Base-by-base conservation (phyloP, 805 yeast species). In the Spathaspora passalidarum region DNA sequence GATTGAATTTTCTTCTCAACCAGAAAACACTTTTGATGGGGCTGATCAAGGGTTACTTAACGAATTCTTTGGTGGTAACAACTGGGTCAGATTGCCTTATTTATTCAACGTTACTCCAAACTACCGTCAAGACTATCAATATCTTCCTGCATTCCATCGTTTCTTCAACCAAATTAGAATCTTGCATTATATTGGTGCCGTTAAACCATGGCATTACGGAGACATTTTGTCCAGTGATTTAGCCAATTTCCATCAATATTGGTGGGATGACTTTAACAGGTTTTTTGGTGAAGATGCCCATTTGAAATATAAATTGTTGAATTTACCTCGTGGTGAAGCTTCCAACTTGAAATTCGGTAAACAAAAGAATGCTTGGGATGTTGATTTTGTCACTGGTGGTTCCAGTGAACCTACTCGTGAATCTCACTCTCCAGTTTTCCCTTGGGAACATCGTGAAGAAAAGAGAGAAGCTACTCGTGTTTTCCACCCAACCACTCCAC, bases 41-140 rank as follows among this genome's bases (percentile, higher is more conserved):
- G 72, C 69, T 4, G 72, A 66, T 53, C 72, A 66, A 46, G 72
- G 72, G 13, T 52, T 66, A 37, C 57, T 66, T 43, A 66, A 66
- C 46, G 69, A 66, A 47, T 61, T 51, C 49, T 66, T 66, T 48
- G 54, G 47, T 48, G 62, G 58, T 42, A 26, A 54, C 13, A 56
- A 59, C 39, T 66, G 72, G 72, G 38, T 55, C 29, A 52, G 55
- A 25, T 56, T 66, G 32, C 70, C 70, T 9, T 66, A 63, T 42
- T 44, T 64, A 39, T 66, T 58, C 54, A 66, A 66, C 48, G 65
- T 66, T n/a, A 66, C 72, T 7, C 69, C 69, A 7, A 50, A 50
- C 32, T 49, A 50, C 37, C 56, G 61, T 16, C 47, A 59, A 8
- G 64, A 61, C 41, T 66, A 66, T 50, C 67, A 66, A 50, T 65